Conservation (phyloP, 495 filamentous ascomycete genomes). For the Trichocladium uniseriatum region DNA sequence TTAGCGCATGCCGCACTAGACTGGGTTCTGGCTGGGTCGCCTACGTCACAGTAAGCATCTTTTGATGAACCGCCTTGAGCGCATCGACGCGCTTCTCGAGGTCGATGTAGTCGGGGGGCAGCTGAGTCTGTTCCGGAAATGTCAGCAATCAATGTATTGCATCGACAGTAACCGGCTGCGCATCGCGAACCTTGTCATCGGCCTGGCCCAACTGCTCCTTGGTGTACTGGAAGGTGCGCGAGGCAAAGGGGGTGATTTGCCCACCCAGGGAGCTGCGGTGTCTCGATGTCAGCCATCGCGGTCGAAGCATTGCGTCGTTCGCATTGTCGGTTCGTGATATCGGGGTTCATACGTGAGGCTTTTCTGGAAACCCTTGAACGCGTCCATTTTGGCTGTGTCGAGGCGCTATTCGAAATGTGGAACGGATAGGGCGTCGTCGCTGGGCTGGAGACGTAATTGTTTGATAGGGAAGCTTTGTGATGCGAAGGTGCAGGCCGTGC, state of each 20-base stretch:
- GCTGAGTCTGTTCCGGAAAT: constrained; percentile 58
- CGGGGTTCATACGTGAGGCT: constrained; percentile 23
- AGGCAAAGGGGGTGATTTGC: constrained; percentile 77
- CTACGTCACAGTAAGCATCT: constrained; percentile 92
- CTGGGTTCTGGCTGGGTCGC: constrained; percentile 17
- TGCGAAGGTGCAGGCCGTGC: not conserved
- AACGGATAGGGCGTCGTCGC: not conserved
- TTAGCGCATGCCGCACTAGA: not conserved
- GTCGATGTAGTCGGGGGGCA: constrained; percentile 94
- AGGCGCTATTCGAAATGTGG: not conserved
- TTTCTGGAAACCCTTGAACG: constrained; percentile 30
- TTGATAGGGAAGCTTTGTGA: not conserved
- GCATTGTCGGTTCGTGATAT: not conserved
- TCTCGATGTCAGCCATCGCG: constrained; percentile 13
- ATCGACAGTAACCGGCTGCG: not conserved
- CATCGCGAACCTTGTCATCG: constrained; percentile 69
- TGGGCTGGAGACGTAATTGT: not conserved
- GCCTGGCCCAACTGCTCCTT: constrained; percentile 94
- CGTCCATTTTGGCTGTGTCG: constrained; percentile 20
- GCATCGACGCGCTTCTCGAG: constrained; percentile 99
- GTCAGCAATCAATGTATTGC: constrained; percentile 9
- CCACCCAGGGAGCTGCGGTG: constrained; percentile 35
- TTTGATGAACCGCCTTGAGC: constrained; percentile 91
- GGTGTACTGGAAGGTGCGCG: constrained; percentile 90
- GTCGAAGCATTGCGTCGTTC: not conserved